A percentile compares a stretch with the other conserved stretches of the same genome.
Evolutionary conservation across 2,329 filamentous ascomycete genomes (phyloP).

Genomic region (Ophiostoma australiae): DNA sequence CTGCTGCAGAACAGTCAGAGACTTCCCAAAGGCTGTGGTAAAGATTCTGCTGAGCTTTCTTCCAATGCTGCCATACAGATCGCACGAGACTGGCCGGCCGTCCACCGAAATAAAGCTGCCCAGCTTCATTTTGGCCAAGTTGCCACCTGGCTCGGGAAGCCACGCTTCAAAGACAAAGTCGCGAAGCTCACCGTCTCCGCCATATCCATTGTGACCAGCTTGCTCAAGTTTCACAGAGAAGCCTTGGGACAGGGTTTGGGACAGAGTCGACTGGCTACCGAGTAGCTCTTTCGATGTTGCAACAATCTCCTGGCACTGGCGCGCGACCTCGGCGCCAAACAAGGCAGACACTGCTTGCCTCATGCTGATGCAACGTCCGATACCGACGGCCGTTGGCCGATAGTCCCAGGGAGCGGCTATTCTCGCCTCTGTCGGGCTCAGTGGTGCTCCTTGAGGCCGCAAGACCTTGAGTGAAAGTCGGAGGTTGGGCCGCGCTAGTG

Average conservation of each 20-base stretch:
- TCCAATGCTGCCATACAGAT: constrained; percentile 50
- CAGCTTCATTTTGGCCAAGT: constrained; percentile 42
- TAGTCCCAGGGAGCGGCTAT: constrained; percentile 57
- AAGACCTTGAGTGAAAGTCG: constrained; percentile 57
- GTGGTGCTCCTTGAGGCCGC: constrained; percentile 35
- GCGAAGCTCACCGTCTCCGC: background rate
- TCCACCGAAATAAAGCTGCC: constrained; percentile 64
- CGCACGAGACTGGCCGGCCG: constrained; percentile 55
- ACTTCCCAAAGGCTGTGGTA: constrained; percentile 44
- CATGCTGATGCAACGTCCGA: constrained; percentile 33
- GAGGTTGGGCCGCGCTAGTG: constrained; percentile 59
- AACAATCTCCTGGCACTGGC: constrained; percentile 22
- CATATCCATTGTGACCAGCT: background rate
- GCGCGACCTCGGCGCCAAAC: constrained; percentile 45
- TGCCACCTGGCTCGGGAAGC: constrained; percentile 49
- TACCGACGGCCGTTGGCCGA: constrained; percentile 36
- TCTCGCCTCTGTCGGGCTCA: background rate
- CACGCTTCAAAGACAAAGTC: constrained; percentile 52
- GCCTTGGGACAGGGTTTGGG: background rate
- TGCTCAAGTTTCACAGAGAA: background rate
- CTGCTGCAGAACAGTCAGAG: constrained; percentile 16
- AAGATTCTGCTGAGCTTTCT: constrained; percentile 56
- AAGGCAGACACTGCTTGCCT: constrained; percentile 59
- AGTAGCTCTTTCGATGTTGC: constrained; percentile 14
- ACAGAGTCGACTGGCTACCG: constrained; percentile 10